Percentiles rank a stretch among this genome's conserved stretches.
Evolutionary conservation across 495 filamentous ascomycete species (phyloP).

Genomic region (Talaromyces borbonicus): DNA sequence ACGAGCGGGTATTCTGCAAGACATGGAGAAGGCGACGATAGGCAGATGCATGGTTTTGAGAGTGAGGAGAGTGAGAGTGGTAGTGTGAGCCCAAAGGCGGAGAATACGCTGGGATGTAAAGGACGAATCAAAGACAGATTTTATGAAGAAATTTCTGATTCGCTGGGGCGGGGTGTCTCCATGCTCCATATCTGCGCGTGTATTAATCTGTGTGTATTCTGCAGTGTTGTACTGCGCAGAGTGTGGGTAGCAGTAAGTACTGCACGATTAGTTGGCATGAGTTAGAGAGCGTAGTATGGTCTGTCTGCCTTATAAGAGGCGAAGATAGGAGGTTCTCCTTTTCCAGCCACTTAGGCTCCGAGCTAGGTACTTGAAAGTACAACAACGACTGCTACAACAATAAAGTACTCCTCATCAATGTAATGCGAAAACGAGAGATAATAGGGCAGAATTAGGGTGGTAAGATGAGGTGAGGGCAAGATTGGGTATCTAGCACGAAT

Average conservation of each 20-base stretch:
- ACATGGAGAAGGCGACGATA: background rate
- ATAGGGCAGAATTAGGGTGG: background rate
- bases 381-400: too few relatives aligned
- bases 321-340: background rate
- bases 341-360: conserved; percentile 2
- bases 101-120: background rate
- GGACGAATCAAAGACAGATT: background rate
- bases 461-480: background rate
- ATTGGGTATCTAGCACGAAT: background rate
- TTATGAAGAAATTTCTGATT: background rate
- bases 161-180: too few relatives aligned
- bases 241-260: too few relatives aligned
- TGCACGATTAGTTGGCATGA: background rate
- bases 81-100: background rate
- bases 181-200: too few relatives aligned
- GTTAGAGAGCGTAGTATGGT: too few relatives aligned
- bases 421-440: background rate
- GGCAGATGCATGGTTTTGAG: background rate
- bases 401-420: too few relatives aligned
- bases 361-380: background rate
- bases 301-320: too few relatives aligned
- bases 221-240: too few relatives aligned
- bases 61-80: background rate
- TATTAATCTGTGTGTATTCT: too few relatives aligned
- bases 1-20: conserved; percentile 2